Conservation (phyloP, 1,284 basidiomycete genomes). For the Boletellus deceptivus region DNA sequence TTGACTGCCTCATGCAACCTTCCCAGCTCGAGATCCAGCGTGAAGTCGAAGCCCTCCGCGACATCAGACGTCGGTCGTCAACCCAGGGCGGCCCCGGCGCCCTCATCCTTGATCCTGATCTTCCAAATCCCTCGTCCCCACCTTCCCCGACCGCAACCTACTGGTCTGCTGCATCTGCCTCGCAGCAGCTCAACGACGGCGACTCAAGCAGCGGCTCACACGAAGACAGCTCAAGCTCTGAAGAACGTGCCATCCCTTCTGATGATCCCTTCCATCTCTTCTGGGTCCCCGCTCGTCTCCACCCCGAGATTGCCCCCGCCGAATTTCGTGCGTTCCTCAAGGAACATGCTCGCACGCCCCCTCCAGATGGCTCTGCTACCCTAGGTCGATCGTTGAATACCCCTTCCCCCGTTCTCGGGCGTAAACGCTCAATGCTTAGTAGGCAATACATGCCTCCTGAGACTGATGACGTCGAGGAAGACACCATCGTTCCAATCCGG, state of each 20-base stretch:
- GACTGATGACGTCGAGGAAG: conserved; percentile 72
- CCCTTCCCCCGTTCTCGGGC: conserved; percentile 53
- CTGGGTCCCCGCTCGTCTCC: conserved; percentile 95
- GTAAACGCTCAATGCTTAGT: conserved; percentile 88
- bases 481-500: conserved; percentile 64
- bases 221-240: conserved; percentile 41
- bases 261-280: conserved; percentile 87
- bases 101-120: conserved; percentile 83
- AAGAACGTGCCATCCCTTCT: conserved; percentile 32
- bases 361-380: conserved; percentile 44
- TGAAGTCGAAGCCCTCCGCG: conserved; percentile 81
- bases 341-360: conserved; percentile 75
- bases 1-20: conserved; percentile 52
- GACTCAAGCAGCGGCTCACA: conserved; percentile 48
- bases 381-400: conserved; percentile 40
- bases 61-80: conserved; percentile 78
- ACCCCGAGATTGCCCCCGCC: conserved; percentile 95
- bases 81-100: conserved; percentile 71
- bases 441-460: conserved; percentile 79
- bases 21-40: conserved; percentile 84
- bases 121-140: conserved; percentile 63
- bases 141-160: conserved; percentile 52
- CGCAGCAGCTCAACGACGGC: conserved; percentile 36
- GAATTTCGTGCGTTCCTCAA: conserved; percentile 95
- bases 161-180: conserved; percentile 42